A percentile compares a stretch with the other conserved stretches of the same genome.
Evolutionary conservation across 176 grass and related monocot species (phyloP).

Genomic region (Juncus inflexus): DNA sequence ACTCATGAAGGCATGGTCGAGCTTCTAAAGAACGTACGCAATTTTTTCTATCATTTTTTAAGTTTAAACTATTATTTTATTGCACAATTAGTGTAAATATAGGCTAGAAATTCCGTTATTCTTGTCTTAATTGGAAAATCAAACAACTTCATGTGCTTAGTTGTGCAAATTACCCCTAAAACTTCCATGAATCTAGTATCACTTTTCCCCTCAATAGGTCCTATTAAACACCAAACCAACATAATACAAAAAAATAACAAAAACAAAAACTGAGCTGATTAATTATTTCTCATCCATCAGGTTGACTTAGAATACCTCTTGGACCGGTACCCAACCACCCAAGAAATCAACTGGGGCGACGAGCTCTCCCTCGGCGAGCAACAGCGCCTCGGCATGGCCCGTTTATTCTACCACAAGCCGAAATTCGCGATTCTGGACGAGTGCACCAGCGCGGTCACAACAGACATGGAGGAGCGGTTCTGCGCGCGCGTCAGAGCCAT

Average conservation of each 20-base stretch:
- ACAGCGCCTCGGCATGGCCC: slow-evolving; percentile 98
- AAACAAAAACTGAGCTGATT: no score
- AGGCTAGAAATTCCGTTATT: background rate
- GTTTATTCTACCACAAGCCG: slow-evolving; percentile 95
- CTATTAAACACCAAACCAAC: no score
- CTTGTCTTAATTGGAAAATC: background rate
- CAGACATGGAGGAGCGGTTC: slow-evolving; percentile 97
- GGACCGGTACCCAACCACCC: slow-evolving; percentile 87
- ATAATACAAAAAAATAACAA: no score
- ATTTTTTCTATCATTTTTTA: slow-evolving; percentile 26
- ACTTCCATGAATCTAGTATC: no score
- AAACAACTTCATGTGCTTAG: no score
- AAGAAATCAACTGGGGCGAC: slow-evolving; percentile 98
- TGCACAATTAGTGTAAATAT: background rate
- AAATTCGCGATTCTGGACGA: slow-evolving; percentile 99
- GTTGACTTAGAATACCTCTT: slow-evolving; percentile 97
- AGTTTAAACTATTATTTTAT: slow-evolving; percentile 15
- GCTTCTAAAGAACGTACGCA: slow-evolving; percentile 98
- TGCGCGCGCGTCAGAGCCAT: slow-evolving; percentile 91
- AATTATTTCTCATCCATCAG: slow-evolving; percentile 25
- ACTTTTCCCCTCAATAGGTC: no score
- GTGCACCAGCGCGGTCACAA: slow-evolving; percentile 98
- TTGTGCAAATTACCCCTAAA: no score
- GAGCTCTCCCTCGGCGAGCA: slow-evolving; percentile 98
- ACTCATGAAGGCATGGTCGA: slow-evolving; percentile 79